Evolutionary conservation across 768 basidiomycete genomes (phyloP), one percentile per base, ranked within the genome.

Genomic region (Rhodotorula sphaerocarpa): DNA sequence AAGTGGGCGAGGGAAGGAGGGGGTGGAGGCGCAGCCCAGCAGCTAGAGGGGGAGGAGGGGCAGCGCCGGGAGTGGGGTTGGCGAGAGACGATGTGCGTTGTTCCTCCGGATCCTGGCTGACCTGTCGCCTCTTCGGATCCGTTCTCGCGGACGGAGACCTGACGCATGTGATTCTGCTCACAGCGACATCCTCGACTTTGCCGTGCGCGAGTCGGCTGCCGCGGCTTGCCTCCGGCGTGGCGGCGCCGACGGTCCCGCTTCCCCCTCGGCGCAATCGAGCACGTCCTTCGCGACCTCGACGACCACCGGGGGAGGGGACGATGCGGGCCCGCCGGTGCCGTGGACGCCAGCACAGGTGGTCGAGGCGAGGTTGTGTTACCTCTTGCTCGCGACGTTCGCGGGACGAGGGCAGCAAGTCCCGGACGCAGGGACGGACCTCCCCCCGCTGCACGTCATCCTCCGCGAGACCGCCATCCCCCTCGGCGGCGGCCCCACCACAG

Each of bases 331-430:
- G 3, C 55, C 61, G 0, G 23, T 46, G 2, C 36, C 52, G 30
- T 57, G 59, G 36, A 23, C 55, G 7, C 50, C 51, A 16, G 15
- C 59, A 1, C 30, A 45, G 16, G 31, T 61, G 21, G 56, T 66
- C 46, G 65, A 66, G 16, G 47, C 53, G 27, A 43, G 57, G 7
- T 51, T 66, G 14, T 56, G 61, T 36, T 7, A 27, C 44, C 34
- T 65, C 27, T 44, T 59, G 25, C 59, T 65, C 44, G 36, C 57
- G 5, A 51, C 46, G 21, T 28, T 65, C 36, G 45, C 43, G n/a
- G 43, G 50, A 33, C 7, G 15, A 2, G 27, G 43, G 9, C 5
- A 16, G 10, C 12, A 28, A 10, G 10, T 39, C 12, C 39, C 52
- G 15, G 7, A 52, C 5, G 15, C 21, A 14, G 31, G 48, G 5